Evolutionary conservation across 208 protist genomes (phyloP).

Genomic region (Acanthamoeba sp.): DNA sequence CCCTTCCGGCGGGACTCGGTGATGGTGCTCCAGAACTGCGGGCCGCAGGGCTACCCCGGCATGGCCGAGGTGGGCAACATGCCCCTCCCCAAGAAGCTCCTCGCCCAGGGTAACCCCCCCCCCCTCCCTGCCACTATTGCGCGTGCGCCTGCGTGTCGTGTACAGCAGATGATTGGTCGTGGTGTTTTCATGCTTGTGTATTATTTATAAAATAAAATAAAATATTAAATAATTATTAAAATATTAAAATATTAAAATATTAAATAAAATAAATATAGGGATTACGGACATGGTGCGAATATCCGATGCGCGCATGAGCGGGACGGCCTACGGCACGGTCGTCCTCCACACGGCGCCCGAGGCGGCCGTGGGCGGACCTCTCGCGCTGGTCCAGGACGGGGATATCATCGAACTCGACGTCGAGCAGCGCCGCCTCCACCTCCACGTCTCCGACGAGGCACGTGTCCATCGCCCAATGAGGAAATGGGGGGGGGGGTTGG

Average conservation of each 20-base stretch:
- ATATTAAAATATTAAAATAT: too few species aligned
- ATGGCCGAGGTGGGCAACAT: slow-evolving; percentile 22
- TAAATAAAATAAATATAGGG: too few species aligned
- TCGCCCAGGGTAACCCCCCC: background rate
- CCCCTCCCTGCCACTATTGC: too few species aligned
- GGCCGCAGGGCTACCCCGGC: background rate
- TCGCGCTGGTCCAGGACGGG: background rate
- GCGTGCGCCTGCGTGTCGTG: too few species aligned
- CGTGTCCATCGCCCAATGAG: too few species aligned
- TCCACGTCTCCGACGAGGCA: background rate
- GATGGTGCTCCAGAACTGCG: slow-evolving; percentile 17
- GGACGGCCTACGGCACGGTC: background rate
- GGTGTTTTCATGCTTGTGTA: too few species aligned
- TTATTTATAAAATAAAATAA: too few species aligned
- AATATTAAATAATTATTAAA: too few species aligned
- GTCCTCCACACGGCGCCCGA: background rate
- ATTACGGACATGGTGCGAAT: background rate
- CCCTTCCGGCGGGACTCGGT: background rate
- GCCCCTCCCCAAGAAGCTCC: slow-evolving; percentile 14
- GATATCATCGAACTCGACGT: slow-evolving; percentile 18
- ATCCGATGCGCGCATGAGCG: background rate
- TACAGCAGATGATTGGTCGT: too few species aligned
- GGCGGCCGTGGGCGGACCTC: background rate
- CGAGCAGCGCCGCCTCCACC: background rate
- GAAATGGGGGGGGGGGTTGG: too few species aligned